Percentiles rank a stretch among this genome's conserved stretches.
Conservation (phyloP, 192 early-diverging fungal species). For the Funneliformis mosseae region DNA sequence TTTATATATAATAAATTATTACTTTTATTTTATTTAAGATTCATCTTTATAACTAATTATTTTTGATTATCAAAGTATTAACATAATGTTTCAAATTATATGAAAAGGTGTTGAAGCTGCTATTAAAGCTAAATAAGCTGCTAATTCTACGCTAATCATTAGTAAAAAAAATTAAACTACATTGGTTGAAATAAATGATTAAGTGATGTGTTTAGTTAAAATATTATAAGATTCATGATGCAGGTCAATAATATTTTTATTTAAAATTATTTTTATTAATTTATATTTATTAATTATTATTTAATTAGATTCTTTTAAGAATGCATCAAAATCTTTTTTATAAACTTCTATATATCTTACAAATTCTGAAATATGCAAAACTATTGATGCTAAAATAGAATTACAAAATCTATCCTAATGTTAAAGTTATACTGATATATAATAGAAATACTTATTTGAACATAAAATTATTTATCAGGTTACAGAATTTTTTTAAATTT, state of each 20-base stretch:
- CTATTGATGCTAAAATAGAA: background rate
- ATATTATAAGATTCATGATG: background rate
- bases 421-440: background rate
- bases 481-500: conserved; percentile 39
- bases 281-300: background rate
- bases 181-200: background rate
- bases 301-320: background rate
- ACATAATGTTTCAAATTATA: no score
- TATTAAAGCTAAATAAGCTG: no score
- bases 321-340: background rate
- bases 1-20: no score
- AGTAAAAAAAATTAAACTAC: background rate
- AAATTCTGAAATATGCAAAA: background rate
- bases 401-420: background rate
- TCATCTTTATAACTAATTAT: no score
- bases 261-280: background rate
- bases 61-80: no score
- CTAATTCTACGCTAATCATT: background rate
- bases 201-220: background rate
- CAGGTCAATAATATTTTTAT: background rate
- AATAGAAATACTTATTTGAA: background rate
- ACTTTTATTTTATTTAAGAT: no score
- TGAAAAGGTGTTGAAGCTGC: no score
- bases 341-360: background rate
- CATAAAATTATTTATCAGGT: background rate